Conservation (phyloP, 2,329 filamentous ascomycete species). For the Trichophyton rubrum region DNA sequence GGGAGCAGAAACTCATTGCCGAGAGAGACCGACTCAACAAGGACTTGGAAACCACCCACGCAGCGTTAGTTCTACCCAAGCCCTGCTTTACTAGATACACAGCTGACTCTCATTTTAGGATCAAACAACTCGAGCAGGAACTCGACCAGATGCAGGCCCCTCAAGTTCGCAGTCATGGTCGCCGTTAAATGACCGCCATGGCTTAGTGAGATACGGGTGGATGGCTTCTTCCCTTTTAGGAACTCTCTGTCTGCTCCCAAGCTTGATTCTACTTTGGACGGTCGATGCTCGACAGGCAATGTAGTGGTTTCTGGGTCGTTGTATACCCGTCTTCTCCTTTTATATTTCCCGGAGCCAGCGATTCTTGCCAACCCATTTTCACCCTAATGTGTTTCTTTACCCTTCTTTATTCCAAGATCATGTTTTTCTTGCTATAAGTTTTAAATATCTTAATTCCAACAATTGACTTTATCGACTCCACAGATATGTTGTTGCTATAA, state of each 20-base stretch:
- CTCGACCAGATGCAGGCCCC: slow-evolving; percentile 88
- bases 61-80: slow-evolving; percentile 40
- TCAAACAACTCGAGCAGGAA: slow-evolving; percentile 58
- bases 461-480: slow-evolving; percentile 3
- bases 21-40: slow-evolving; percentile 99
- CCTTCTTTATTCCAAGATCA: slow-evolving; percentile 1
- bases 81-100: background rate
- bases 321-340: slow-evolving; percentile 4
- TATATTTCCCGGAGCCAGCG: slow-evolving; percentile 13
- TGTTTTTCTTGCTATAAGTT: slow-evolving; percentile 4
- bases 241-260: background rate
- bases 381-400: slow-evolving; percentile 6
- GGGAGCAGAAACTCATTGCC: slow-evolving; percentile 99
- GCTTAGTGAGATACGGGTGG: slow-evolving; percentile 2
- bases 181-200: slow-evolving; percentile 52
- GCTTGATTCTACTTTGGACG: background rate
- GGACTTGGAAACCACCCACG: slow-evolving; percentile 95
- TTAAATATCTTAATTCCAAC: slow-evolving; percentile 5
- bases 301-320: background rate
- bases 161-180: slow-evolving; percentile 80
- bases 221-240: slow-evolving; percentile 1
- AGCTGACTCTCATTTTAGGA: slow-evolving; percentile 27
- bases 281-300: background rate
- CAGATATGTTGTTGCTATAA: background rate
- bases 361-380: slow-evolving; percentile 10